phyloP scores from a whole-genome alignment of 805 yeast genomes.

The Wickerhamiella australiensis region DNA sequence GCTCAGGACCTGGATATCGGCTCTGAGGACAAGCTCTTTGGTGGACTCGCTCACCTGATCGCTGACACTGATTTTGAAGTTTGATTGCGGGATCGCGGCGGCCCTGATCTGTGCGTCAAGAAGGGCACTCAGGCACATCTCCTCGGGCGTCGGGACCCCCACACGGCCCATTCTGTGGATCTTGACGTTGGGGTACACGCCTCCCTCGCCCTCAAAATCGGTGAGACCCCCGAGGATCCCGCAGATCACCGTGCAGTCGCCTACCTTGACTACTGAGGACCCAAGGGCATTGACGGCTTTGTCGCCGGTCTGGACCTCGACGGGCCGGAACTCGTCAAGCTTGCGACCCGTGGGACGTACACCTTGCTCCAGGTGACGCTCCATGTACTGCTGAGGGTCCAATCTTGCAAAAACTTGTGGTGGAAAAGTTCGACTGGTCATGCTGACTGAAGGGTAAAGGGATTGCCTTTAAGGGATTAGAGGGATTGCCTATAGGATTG shows the following conservation, averaged over 20 bases:
- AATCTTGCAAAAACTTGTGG: constrained; percentile 73
- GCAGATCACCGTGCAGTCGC: constrained; percentile 62
- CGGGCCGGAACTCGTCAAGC: constrained; percentile 58
- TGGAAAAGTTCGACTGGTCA: constrained; percentile 36
- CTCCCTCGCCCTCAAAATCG: constrained; percentile 39
- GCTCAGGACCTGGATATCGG: constrained; percentile 64
- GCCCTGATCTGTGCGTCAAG: constrained; percentile 49
- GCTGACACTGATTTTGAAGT: constrained; percentile 27
- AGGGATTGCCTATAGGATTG: not conserved
- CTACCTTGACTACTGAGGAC: constrained; percentile 55
- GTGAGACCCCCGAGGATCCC: constrained; percentile 49
- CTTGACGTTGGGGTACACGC: constrained; percentile 63
- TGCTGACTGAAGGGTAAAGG: not conserved
- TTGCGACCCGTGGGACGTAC: constrained; percentile 60
- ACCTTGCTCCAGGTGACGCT: constrained; percentile 64
- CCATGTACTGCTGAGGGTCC: constrained; percentile 73
- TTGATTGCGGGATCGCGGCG: constrained; percentile 39
- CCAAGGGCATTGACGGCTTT: constrained; percentile 37
- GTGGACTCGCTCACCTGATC: constrained; percentile 25
- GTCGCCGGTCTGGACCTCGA: constrained; percentile 29
- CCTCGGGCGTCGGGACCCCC: constrained; percentile 81
- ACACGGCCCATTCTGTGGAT: constrained; percentile 52
- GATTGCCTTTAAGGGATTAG: not conserved
- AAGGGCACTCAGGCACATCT: constrained; percentile 58
- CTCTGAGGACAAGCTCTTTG: constrained; percentile 48